Percentiles rank a stretch among this genome's conserved stretches.
These are phyloP conservation scores for Coniochaeta prunicola DNA, from an alignment of 2,329 filamentous ascomycete genomes.

Conservation along the genomic window DNA sequence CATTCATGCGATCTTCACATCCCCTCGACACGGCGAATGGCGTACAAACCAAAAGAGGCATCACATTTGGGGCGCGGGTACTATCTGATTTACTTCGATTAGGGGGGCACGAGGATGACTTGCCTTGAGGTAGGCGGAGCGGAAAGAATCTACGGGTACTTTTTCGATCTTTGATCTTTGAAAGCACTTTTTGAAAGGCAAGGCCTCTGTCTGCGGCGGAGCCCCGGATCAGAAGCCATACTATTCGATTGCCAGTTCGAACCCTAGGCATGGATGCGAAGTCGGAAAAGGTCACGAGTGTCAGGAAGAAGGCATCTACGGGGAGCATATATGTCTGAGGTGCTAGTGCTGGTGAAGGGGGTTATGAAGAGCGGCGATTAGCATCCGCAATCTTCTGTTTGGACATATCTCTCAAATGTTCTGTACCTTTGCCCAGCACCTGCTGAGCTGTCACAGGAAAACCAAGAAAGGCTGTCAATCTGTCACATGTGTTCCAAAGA, in stretches of 20 bases:
- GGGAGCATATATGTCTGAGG: neutral
- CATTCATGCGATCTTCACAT: constrained; percentile 7
- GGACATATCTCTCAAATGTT: neutral
- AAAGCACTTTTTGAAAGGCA: neutral
- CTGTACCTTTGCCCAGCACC: neutral
- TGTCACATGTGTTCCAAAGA: neutral
- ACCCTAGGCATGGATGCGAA: neutral
- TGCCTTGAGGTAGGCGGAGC: neutral
- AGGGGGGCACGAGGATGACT: neutral
- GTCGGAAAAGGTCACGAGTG: neutral
- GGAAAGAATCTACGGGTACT: neutral
- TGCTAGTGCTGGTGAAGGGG: neutral
- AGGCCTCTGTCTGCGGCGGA: neutral
- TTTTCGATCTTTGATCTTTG: neutral
- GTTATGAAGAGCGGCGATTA: neutral
- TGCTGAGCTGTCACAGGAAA: neutral
- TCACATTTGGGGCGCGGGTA: constrained; percentile 5
- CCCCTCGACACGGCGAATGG: constrained; percentile 29
- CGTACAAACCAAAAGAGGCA: constrained; percentile 30
- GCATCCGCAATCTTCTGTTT: neutral
- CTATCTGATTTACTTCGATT: neutral
- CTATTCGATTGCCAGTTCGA: neutral
- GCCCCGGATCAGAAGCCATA: neutral
- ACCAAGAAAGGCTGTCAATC: neutral
- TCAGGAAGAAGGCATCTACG: neutral